Conservation (phyloP, 345 rosid genomes). For the Populus euphratica region DNA sequence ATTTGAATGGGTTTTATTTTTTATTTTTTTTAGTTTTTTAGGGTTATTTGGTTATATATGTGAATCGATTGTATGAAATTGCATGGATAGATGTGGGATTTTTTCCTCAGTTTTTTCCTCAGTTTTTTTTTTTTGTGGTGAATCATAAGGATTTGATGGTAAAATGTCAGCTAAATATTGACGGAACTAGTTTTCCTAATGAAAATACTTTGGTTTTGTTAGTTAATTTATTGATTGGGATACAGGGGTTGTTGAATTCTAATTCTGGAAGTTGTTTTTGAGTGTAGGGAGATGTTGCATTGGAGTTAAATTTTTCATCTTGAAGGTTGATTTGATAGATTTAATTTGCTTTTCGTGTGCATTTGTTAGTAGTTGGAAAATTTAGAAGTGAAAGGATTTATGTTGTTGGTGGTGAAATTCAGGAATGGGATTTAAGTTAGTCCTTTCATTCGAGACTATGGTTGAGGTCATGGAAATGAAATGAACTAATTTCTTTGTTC, state of each 20-base stretch:
- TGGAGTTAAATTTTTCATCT: not conserved
- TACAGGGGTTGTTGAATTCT: not conserved
- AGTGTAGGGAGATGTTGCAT: not conserved
- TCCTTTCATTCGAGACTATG: not conserved
- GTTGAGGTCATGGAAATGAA: not conserved
- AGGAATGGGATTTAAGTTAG: not conserved
- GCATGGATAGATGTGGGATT: not conserved
- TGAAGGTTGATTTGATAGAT: not conserved
- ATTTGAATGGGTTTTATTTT: not conserved
- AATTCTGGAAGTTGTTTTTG: not conserved
- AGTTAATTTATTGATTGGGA: not conserved
- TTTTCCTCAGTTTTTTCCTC: not conserved
- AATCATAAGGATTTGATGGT: not conserved
- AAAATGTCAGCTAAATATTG: not conserved
- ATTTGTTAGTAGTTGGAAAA: not conserved
- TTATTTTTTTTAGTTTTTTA: not conserved
- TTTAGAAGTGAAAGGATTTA: not conserved
- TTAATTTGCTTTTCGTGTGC: not conserved
- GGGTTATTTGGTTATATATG: not conserved
- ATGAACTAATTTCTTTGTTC: not conserved
- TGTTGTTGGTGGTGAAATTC: not conserved
- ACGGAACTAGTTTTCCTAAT: not conserved
- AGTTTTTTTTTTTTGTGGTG: not conserved
- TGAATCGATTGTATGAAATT: not conserved
- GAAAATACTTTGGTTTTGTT: not conserved